Evolutionary conservation across 1,284 basidiomycete species (phyloP).

Genomic region (Hortiboletus rubellus): DNA sequence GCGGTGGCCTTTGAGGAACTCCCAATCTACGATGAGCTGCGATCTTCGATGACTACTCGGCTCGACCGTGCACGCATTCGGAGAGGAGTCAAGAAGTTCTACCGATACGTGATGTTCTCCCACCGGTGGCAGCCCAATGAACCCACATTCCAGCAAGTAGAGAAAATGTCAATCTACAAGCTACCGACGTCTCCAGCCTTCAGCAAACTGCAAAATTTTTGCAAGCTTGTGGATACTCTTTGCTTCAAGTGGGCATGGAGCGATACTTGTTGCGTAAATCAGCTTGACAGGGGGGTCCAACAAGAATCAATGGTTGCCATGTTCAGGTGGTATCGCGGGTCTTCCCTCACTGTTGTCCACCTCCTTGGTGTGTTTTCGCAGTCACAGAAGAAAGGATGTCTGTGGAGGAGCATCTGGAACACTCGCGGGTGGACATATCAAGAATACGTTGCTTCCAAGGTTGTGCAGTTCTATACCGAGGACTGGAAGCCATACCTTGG

Average conservation of each 20-base stretch:
- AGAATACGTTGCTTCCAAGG: slow-evolving; percentile 8
- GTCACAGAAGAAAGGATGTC: background rate
- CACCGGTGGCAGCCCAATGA: slow-evolving; percentile 13
- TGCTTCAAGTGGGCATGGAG: background rate
- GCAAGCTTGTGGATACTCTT: background rate
- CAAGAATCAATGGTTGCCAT: slow-evolving; percentile 1
- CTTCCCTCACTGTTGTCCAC: background rate
- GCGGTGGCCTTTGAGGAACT: background rate
- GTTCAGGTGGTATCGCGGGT: background rate
- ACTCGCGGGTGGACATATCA: slow-evolving; percentile 15
- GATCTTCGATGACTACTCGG: slow-evolving; percentile 9
- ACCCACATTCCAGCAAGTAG: slow-evolving; percentile 7
- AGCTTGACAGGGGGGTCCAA: background rate
- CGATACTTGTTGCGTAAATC: slow-evolving; percentile 5
- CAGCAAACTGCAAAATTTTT: background rate
- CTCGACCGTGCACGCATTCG: slow-evolving; percentile 6
- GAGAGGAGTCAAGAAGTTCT: slow-evolving; percentile 8
- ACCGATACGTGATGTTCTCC: slow-evolving; percentile 17
- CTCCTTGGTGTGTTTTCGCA: background rate
- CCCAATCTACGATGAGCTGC: background rate
- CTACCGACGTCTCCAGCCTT: background rate
- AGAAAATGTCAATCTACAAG: background rate
- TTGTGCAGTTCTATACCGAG: slow-evolving; percentile 12
- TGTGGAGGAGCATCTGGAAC: background rate
- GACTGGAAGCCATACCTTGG: slow-evolving; percentile 20